Conservation (phyloP, 73 alveolate genomes). For the Tetrahymena elliotti region DNA sequence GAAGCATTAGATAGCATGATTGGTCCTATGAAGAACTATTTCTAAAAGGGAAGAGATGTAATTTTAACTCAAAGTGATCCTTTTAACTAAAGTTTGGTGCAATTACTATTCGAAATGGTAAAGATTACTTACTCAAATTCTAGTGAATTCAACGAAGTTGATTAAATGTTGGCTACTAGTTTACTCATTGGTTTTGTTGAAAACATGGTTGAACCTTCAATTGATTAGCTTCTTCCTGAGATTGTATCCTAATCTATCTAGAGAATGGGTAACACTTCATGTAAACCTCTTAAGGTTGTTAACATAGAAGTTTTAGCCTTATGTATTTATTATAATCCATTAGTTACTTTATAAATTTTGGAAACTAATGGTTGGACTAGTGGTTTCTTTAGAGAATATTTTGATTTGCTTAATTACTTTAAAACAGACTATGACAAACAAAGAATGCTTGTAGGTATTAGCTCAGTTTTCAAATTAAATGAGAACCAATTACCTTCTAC, state of each 20-base stretch:
- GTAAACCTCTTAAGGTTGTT: conserved; percentile 43
- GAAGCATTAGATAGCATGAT: conserved; percentile 51
- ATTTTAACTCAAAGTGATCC: conserved; percentile 42
- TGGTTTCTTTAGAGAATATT: background rate
- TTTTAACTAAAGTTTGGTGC: conserved; percentile 14
- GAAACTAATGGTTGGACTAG: background rate
- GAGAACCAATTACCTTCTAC: background rate
- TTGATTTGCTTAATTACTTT: background rate
- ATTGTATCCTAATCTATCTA: conserved; percentile 4
- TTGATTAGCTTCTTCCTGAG: conserved; percentile 44
- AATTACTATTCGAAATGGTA: conserved; percentile 18
- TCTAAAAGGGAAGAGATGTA: conserved; percentile 48
- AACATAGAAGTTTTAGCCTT: conserved; percentile 49
- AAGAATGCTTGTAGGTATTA: background rate
- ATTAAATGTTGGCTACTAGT: conserved; percentile 32
- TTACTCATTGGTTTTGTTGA: conserved; percentile 52
- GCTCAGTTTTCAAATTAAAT: background rate
- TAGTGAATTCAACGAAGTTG: conserved; percentile 42
- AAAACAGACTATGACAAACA: background rate
- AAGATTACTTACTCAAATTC: conserved; percentile 19
- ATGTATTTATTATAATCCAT: conserved; percentile 62
- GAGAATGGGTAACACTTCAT: conserved; percentile 9
- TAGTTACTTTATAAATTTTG: conserved; percentile 10
- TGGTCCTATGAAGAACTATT: conserved; percentile 57
- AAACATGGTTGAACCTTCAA: conserved; percentile 42